phyloP scores from a whole-genome alignment of 2,329 filamentous ascomycete genomes.

The Tolypocladium guangdongense region DNA sequence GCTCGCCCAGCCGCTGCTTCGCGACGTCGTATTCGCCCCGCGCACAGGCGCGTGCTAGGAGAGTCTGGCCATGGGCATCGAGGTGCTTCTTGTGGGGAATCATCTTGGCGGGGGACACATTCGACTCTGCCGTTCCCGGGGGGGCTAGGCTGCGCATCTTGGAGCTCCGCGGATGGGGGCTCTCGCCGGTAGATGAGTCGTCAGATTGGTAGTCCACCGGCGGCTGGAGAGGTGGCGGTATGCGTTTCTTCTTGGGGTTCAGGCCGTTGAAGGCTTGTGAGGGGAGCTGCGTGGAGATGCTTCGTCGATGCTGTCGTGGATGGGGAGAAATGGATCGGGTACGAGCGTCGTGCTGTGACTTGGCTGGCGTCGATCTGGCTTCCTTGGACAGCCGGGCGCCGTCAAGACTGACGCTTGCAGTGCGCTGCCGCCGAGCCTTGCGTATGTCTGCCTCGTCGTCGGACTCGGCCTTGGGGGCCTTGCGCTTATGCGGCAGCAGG shows the following conservation, averaged over 20 bases:
- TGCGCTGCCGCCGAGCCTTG: conserved; percentile 43
- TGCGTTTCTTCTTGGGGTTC: conserved; percentile 48
- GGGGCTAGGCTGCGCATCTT: conserved; percentile 46
- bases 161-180: conserved; percentile 46
- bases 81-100: conserved; percentile 72
- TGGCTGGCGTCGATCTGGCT: conserved; percentile 19
- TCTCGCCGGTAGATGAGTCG: conserved; percentile 51
- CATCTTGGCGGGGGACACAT: conserved; percentile 58
- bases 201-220: conserved; percentile 57
- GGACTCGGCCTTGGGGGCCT: conserved; percentile 41
- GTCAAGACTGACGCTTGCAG: conserved; percentile 32
- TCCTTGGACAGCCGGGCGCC: conserved; percentile 20
- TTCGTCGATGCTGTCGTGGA: conserved; percentile 47
- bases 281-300: conserved; percentile 52
- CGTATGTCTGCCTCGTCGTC: conserved; percentile 46
- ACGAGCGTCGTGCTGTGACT: conserved; percentile 19
- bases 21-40: conserved; percentile 72
- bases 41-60: conserved; percentile 80
- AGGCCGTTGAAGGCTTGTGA: conserved; percentile 43
- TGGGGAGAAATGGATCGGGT: conserved; percentile 49
- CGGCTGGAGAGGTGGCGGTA: conserved; percentile 47
- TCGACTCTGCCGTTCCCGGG: conserved; percentile 44
- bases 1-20: conserved; percentile 62
- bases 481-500: conserved; percentile 39
- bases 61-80: conserved; percentile 85